A percentile compares a stretch with the other conserved stretches of the same genome.
Evolutionary conservation across 2,329 filamentous ascomycete species (phyloP).

Genomic region (Sarocladiaceae sp.): DNA sequence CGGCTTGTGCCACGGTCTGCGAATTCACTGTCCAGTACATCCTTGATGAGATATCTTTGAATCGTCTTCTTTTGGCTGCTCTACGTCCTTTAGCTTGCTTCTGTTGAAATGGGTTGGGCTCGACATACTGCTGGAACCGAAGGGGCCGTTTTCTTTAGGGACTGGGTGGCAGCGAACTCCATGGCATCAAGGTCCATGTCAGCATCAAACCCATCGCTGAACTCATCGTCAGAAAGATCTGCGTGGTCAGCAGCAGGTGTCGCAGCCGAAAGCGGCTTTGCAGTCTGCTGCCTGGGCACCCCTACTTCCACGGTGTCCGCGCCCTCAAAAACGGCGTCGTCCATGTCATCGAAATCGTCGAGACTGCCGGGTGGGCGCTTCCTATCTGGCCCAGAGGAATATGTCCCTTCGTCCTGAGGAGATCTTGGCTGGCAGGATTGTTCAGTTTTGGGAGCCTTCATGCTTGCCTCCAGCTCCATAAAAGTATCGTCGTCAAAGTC

Average conservation of each 20-base stretch:
- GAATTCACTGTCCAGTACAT: slow-evolving; percentile 65
- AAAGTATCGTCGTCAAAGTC: slow-evolving; percentile 57
- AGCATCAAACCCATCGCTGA: slow-evolving; percentile 51
- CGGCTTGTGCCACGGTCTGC: slow-evolving; percentile 53
- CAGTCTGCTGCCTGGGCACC: not conserved
- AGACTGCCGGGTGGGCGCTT: not conserved
- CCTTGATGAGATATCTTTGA: slow-evolving; percentile 78
- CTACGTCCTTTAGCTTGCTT: slow-evolving; percentile 61
- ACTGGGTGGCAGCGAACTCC: slow-evolving; percentile 67
- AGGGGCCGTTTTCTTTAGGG: slow-evolving; percentile 28
- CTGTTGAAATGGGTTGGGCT: slow-evolving; percentile 14
- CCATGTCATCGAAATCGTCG: slow-evolving; percentile 60
- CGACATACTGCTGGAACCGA: slow-evolving; percentile 31
- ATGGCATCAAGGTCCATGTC: slow-evolving; percentile 74
- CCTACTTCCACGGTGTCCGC: slow-evolving; percentile 27
- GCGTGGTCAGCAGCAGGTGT: not conserved
- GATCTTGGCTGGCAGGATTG: not conserved
- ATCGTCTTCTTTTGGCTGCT: slow-evolving; percentile 65
- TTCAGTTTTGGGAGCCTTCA: slow-evolving; percentile 23
- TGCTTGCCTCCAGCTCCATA: slow-evolving; percentile 44
- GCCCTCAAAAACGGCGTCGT: slow-evolving; percentile 53
- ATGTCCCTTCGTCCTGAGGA: not conserved
- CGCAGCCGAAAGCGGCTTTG: not conserved
- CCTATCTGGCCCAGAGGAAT: not conserved
- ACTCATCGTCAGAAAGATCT: slow-evolving; percentile 22